phyloP scores from a whole-genome alignment of 73 alveolate genomes.

The Effrenium voratum region DNA sequence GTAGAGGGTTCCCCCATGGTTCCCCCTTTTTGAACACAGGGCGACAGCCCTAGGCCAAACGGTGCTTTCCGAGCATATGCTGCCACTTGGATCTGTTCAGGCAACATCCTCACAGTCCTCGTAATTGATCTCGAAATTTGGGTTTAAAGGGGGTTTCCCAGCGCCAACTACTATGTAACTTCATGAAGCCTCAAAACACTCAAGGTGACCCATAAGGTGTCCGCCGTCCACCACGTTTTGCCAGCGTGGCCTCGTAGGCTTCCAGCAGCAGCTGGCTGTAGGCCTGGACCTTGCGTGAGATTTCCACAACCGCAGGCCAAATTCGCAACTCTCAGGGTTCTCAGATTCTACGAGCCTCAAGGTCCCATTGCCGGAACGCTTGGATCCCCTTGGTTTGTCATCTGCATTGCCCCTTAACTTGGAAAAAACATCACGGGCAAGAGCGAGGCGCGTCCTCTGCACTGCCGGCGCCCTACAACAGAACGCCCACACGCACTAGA shows the following conservation, averaged over 20 bases:
- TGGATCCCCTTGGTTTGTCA: background rate
- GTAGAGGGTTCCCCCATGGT: background rate
- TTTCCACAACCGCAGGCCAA: background rate
- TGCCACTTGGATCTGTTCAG: background rate
- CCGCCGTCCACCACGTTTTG: background rate
- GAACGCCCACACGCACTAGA: too few relatives aligned
- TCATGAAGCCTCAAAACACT: background rate
- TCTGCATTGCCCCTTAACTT: background rate
- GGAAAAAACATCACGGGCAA: background rate
- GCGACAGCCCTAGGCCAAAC: too few relatives aligned
- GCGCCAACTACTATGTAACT: background rate
- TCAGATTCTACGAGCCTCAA: background rate
- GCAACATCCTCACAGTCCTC: background rate
- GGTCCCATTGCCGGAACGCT: background rate
- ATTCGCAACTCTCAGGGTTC: background rate
- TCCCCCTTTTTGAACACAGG: background rate
- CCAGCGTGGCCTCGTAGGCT: constrained; percentile 48
- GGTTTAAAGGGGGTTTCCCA: background rate
- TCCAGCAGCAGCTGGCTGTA: constrained; percentile 75
- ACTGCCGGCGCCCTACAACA: background rate
- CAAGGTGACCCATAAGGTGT: background rate
- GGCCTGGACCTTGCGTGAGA: constrained; percentile 28
- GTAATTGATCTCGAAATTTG: background rate
- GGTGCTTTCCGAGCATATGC: background rate
- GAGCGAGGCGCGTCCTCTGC: background rate